Conservation (phyloP, 345 rosid species). For the Hypericum androsaemum region DNA sequence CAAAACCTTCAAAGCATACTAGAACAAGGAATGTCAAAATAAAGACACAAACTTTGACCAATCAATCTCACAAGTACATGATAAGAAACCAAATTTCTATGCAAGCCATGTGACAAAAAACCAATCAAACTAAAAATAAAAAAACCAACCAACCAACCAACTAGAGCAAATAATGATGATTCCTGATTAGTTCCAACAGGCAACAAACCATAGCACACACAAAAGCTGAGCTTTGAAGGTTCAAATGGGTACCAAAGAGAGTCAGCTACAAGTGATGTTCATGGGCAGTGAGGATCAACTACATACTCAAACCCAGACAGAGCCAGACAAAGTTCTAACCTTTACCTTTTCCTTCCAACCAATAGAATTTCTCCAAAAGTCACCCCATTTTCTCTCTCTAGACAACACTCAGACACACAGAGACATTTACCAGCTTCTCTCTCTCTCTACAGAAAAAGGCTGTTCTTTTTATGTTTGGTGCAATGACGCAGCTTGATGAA, state of each 20-base stretch:
- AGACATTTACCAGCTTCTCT: slow-evolving; percentile 10
- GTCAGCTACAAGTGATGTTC: slow-evolving; percentile 6
- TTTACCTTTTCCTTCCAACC: slow-evolving; percentile 19
- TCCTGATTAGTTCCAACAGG: slow-evolving; percentile 7
- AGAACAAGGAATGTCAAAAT: not conserved
- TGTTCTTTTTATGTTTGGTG: slow-evolving; percentile 24
- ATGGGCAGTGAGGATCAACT: slow-evolving; percentile 9
- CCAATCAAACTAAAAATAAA: not conserved
- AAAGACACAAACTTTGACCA: too few relatives aligned
- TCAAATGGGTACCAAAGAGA: slow-evolving; percentile 22
- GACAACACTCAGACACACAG: slow-evolving; percentile 1
- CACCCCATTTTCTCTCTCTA: slow-evolving; percentile 40
- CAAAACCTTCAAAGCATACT: slow-evolving; percentile 1
- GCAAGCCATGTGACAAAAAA: not conserved
- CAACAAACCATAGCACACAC: slow-evolving; percentile 6
- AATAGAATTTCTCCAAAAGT: slow-evolving; percentile 32
- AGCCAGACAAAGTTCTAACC: slow-evolving; percentile 20
- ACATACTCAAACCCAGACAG: slow-evolving; percentile 18
- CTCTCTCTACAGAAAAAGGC: slow-evolving; percentile 24
- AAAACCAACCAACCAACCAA: slow-evolving; percentile 7
- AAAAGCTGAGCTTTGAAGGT: slow-evolving; percentile 6
- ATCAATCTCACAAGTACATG: too few relatives aligned
- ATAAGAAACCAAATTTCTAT: too few relatives aligned
- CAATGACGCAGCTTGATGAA: slow-evolving; percentile 2
- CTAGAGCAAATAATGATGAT: slow-evolving; percentile 2